phyloP scores from a whole-genome alignment of 306 rosid genomes.

The Betula pendula region DNA sequence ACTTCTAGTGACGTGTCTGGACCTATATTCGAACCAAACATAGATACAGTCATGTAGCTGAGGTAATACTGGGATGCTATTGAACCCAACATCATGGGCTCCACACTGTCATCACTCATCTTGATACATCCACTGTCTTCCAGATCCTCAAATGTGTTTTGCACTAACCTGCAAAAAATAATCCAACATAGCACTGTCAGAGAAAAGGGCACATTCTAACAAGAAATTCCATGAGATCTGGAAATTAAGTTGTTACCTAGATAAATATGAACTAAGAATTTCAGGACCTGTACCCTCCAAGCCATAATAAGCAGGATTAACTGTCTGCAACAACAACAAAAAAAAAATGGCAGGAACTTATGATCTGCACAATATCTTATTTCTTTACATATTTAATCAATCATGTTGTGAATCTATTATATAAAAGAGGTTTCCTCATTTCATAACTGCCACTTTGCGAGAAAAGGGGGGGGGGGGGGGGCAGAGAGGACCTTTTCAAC shows the following conservation, averaged over 20 bases:
- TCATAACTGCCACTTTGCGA: neutral
- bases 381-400: neutral
- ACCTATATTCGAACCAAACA: conserved; percentile 92
- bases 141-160: conserved; percentile 86
- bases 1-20: conserved; percentile 93
- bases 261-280: conserved; percentile 68
- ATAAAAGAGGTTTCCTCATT: neutral
- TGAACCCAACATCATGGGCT: conserved; percentile 83
- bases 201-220: conserved; percentile 1
- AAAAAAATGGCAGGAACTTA: conserved; percentile 7
- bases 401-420: neutral
- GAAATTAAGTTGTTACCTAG: conserved; percentile 62
- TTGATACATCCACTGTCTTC: conserved; percentile 96
- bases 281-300: conserved; percentile 75
- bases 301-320: conserved; percentile 96
- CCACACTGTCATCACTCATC: conserved; percentile 71
- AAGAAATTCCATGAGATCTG: conserved; percentile 13
- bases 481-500: too few species aligned
- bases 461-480: neutral
- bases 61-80: conserved; percentile 96
- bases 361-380: neutral
- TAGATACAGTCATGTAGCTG: conserved; percentile 86
- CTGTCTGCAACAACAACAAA: conserved; percentile 53
- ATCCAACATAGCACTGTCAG: conserved; percentile 24
- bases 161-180: conserved; percentile 65